Evolutionary conservation across 2,329 filamentous ascomycete species (phyloP).

Genomic region (Claviceps sp.): DNA sequence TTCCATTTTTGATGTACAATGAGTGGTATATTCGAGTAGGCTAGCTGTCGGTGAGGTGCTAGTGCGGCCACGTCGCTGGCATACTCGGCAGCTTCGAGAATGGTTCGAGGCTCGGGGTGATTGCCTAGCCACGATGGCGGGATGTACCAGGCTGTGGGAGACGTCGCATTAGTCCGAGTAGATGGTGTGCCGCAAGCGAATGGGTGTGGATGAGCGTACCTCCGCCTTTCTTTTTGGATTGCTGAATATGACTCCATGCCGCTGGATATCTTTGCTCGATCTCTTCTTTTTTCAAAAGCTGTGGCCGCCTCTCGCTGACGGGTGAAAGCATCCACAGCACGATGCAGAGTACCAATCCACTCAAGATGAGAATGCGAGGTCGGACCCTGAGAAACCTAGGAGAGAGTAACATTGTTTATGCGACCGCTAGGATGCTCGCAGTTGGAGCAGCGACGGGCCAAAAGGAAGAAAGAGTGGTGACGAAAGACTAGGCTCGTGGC

Average conservation of each 20-base stretch:
- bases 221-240: constrained; percentile 9
- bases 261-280: constrained; percentile 7
- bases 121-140: constrained; percentile 10
- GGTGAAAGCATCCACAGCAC: constrained; percentile 3
- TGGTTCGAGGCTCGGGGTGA: constrained; percentile 8
- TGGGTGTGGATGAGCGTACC: constrained; percentile 3
- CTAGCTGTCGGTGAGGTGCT: constrained; percentile 6
- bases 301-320: not conserved
- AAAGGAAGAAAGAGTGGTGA: not conserved
- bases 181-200: not conserved
- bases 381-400: constrained; percentile 4
- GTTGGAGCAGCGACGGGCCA: not conserved
- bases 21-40: constrained; percentile 14
- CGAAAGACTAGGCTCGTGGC: not conserved
- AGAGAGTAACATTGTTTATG: constrained; percentile 4
- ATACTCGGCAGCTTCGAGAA: constrained; percentile 11
- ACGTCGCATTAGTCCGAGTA: not conserved
- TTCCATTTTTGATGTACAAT: constrained; percentile 13
- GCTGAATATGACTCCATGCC: constrained; percentile 11
- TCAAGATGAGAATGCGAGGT: not conserved
- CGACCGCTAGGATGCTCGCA: not conserved
- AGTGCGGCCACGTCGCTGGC: constrained; percentile 9
- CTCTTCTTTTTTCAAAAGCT: not conserved
- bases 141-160: constrained; percentile 11
- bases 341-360: constrained; percentile 4